phyloP scores from a whole-genome alignment of 2,329 filamentous ascomycete genomes.

The Proliferodiscus dingleyae region DNA sequence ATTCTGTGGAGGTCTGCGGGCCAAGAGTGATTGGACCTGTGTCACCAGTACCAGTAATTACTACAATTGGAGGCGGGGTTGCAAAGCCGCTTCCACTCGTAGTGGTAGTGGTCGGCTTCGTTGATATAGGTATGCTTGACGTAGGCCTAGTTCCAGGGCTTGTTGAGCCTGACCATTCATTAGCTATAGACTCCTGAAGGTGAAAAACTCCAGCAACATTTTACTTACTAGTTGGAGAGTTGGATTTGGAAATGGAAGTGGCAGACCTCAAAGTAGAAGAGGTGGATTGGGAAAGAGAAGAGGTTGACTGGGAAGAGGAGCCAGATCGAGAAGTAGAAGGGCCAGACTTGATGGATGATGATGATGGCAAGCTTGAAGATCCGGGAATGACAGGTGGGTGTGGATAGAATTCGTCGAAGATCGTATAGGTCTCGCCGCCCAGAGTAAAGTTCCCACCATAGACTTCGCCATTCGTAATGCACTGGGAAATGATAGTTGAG shows the following conservation, averaged over 20 bases:
- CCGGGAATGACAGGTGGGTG: neutral
- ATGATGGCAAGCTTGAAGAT: too few relatives aligned
- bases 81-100: neutral
- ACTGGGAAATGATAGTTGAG: neutral
- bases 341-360: too few relatives aligned
- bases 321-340: neutral
- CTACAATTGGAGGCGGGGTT: constrained; percentile 1
- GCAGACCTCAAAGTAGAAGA: too few relatives aligned
- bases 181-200: too few relatives aligned
- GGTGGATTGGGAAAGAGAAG: neutral
- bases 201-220: too few relatives aligned
- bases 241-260: neutral
- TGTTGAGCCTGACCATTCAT: too few relatives aligned
- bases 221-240: too few relatives aligned
- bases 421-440: neutral
- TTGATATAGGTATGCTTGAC: neutral
- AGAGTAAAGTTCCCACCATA: neutral
- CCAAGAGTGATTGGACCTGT: constrained; percentile 5
- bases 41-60: constrained; percentile 4
- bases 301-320: neutral
- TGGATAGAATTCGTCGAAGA: neutral
- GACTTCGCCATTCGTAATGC: neutral
- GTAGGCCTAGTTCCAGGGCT: too few relatives aligned
- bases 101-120: neutral
- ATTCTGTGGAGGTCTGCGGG: constrained; percentile 8